Evolutionary conservation across 192 early-diverging fungal species (phyloP), one percentile per base, ranked within the genome.

Genomic region (Entophlyctis luteolus): DNA sequence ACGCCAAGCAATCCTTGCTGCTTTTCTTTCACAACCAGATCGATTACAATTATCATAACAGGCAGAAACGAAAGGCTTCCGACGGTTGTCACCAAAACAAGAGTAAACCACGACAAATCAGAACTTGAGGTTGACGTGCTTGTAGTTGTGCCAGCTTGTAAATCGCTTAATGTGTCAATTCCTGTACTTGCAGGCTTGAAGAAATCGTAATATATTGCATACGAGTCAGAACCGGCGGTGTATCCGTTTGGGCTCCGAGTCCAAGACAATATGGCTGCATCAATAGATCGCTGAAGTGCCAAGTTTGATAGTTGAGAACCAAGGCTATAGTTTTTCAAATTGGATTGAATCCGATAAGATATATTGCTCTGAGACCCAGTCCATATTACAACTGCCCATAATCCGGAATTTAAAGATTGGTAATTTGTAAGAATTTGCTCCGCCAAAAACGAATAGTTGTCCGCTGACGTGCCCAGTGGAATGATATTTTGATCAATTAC

Each of bases 11-110:
- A 54, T 49, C 39, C 48, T 12, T 50, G 45, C 58, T 70, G 68
- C 37, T 70, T 70, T 33, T 70, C 68, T 54, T 70, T 70, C 20
- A 37, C 25, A 5, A 70, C 37, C 8, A 70, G 27, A 16, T 70
- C 68, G 31, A 70, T 48, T 28, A 62, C 59, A 20, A 70, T 22
- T 1, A 54, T 33, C 68, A 70, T 70, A 0, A 70, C 18, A 2
- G 68, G 68, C 3, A 70, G 8, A 37, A 70, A 70, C 1, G 58
- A 31, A 2, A 70, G 20, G 16, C 29, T 29, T 5, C 59, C 48
- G n/a, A 62, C 36, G 14, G 59, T 28, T 4, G 33, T 25, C 4
- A 70, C 33, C 38, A 70, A 34, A 3, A 70, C 55, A 2, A 59
- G 54, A 4, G 34, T 6, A 39, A 59, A 60, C 46, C 67, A 55